These are phyloP conservation scores for Vigna unguiculata DNA, from an alignment of 306 rosid species.

Conservation along the genomic window DNA sequence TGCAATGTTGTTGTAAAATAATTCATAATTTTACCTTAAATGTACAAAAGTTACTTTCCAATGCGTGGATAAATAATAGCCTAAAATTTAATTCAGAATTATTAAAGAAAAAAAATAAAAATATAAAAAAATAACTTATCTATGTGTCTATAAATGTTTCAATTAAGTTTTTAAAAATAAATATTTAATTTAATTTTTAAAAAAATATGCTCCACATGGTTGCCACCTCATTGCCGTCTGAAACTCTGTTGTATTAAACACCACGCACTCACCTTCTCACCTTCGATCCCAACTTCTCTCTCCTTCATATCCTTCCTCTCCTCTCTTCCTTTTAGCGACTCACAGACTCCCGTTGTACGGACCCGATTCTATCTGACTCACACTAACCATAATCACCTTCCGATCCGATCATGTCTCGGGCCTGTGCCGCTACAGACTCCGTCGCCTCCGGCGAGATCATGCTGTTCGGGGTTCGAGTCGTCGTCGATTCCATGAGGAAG, in stretches of 20 bases:
- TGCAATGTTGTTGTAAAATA: too few relatives aligned
- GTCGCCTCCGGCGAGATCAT: slow-evolving; percentile 66
- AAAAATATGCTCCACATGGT: slow-evolving; percentile 40
- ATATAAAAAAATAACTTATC: too few relatives aligned
- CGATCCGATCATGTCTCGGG: slow-evolving; percentile 50
- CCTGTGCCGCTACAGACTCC: slow-evolving; percentile 42
- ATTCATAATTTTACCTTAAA: too few relatives aligned
- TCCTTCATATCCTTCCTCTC: not conserved
- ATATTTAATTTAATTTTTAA: not conserved
- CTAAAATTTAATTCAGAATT: too few relatives aligned
- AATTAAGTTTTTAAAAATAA: too few relatives aligned
- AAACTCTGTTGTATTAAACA: slow-evolving; percentile 45
- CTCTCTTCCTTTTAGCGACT: slow-evolving; percentile 19
- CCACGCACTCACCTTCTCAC: slow-evolving; percentile 36
- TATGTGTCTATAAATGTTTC: too few relatives aligned
- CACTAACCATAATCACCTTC: not conserved
- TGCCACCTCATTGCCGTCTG: slow-evolving; percentile 53
- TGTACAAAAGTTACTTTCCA: too few relatives aligned
- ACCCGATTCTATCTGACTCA: not conserved
- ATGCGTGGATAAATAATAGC: too few relatives aligned
- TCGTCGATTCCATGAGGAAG: slow-evolving; percentile 96
- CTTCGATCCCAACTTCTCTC: not conserved
- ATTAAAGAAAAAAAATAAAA: too few relatives aligned
- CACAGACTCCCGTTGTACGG: slow-evolving; percentile 35
- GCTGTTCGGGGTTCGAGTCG: slow-evolving; percentile 90